Percentiles rank a stretch among this genome's conserved stretches.
Conservation (phyloP, 1,284 basidiomycete species). For the Sanghuangporus sanghuang region DNA sequence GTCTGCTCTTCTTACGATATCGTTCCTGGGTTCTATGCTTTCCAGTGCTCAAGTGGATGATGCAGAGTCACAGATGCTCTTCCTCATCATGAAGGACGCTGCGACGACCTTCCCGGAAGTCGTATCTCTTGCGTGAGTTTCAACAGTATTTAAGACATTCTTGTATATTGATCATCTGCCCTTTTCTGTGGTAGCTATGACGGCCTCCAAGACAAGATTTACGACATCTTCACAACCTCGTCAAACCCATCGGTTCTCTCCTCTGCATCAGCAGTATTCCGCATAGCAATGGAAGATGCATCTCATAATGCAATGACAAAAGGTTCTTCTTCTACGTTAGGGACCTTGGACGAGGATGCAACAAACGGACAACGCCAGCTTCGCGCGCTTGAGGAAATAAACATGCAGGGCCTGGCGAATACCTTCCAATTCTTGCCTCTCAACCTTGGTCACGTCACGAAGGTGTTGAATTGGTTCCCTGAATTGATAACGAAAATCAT, state of each 20-base stretch:
- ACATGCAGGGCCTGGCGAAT: constrained; percentile 66
- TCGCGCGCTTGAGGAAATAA: constrained; percentile 61
- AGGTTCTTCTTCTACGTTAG: constrained; percentile 61
- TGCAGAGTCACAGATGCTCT: constrained; percentile 77
- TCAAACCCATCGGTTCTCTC: constrained; percentile 69
- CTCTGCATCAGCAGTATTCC: constrained; percentile 71
- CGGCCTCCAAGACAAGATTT: constrained; percentile 71
- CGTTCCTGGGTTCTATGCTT: constrained; percentile 75
- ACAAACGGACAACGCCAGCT: constrained; percentile 35
- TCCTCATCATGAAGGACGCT: constrained; percentile 73
- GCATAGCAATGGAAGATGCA: constrained; percentile 56
- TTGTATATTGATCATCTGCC: background rate
- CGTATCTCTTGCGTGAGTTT: constrained; percentile 66
- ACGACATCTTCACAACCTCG: constrained; percentile 70
- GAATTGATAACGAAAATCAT: constrained; percentile 56
- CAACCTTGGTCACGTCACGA: constrained; percentile 51
- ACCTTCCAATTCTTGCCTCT: constrained; percentile 63
- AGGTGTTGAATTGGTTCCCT: constrained; percentile 71
- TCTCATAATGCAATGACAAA: constrained; percentile 35
- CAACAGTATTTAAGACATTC: background rate
- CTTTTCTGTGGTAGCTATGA: constrained; percentile 54
- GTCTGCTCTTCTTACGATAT: constrained; percentile 68
- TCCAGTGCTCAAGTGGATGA: constrained; percentile 77
- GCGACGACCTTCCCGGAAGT: constrained; percentile 67
- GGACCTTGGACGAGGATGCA: constrained; percentile 51